Conservation (phyloP, 106 monocot genomes). For the Agapanthus africanus region DNA sequence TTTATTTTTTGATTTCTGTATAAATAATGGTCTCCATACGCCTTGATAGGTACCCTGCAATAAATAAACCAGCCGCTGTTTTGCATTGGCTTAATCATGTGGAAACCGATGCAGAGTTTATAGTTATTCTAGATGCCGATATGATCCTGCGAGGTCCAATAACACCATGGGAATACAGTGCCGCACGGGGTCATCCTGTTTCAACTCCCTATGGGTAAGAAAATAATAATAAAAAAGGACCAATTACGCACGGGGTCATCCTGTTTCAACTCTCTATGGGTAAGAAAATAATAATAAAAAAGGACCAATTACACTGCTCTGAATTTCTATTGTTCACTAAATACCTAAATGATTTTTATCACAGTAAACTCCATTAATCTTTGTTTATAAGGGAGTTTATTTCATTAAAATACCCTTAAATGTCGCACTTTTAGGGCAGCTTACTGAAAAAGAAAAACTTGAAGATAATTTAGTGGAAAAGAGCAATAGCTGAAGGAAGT, state of each 20-base stretch:
- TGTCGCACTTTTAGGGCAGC: too few species aligned
- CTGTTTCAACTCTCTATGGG: constrained; percentile 97
- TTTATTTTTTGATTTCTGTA: too few species aligned
- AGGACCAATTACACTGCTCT: too few species aligned
- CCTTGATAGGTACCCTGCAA: constrained; percentile 99
- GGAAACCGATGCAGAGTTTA: constrained; percentile 77
- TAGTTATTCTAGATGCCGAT: constrained; percentile 96
- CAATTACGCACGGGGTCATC: constrained; percentile 59
- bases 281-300: constrained; percentile 16
- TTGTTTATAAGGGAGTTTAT: too few species aligned
- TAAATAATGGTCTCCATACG: too few species aligned
- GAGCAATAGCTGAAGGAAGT: too few species aligned
- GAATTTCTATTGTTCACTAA: too few species aligned
- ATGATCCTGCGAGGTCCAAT: constrained; percentile 97
- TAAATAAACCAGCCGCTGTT: constrained; percentile 97
- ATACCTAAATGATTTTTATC: too few species aligned
- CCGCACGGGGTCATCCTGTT: constrained; percentile 76
- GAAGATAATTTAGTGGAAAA: too few species aligned
- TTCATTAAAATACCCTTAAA: too few species aligned
- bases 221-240: not conserved
- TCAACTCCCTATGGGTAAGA: constrained; percentile 93
- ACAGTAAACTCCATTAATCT: too few species aligned
- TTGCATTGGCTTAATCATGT: constrained; percentile 96
- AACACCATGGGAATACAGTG: constrained; percentile 97
- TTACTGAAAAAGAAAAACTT: too few species aligned